Evolutionary conservation across 1,284 basidiomycete genomes (phyloP), one percentile per base, ranked within the genome.

Genomic region (Ustilago bromivora): DNA sequence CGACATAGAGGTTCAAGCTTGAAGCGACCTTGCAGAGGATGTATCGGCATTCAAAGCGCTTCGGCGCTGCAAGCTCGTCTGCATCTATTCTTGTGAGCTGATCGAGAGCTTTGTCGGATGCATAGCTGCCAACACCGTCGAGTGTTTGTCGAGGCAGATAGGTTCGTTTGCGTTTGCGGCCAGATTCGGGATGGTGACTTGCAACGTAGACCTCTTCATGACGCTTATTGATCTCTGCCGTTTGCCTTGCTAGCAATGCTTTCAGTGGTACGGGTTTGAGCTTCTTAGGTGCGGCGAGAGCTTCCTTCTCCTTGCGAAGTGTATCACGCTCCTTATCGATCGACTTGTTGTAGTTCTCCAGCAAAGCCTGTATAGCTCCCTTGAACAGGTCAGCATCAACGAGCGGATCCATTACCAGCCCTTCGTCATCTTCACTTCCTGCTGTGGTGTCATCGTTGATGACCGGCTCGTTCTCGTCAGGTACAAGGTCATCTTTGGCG

Each of bases 301-400:
- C 58, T n/a, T 74, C 63, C 11, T 47, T 57, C 47, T 81, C 78
- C 34, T 61, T 62, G n/a, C 66, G 66, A 1, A 73, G 62, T 0
- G 68, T 63, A 35, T 82, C 82, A 4, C 72, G 60, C 46, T 81
- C 79, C 35, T 74, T 79, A 51, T 79, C 74, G 31, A 84, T 75
- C 3, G 69, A 57, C 46, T 78, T 71, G 55, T 76, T 80, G 69
- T 84, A 84, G 65, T 81, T 82, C 32, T 83, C 78, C 31, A 85
- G 68, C 47, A 85, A 63, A 3, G 84, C 82, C 43, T 79, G 76
- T 4, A 85, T 80, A 10, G 81, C 84, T 11, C 82, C 84, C 32
- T 77, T 75, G 65, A 86, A 76, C 12, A 86, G 73, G 51, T 83
- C 84, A 5, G 80, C 76, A 43, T 83, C 83, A 28, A 86, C 74